These are phyloP conservation scores for Saccharomycopsis selenospora DNA, from an alignment of 805 yeast species.

Conservation along the genomic window DNA sequence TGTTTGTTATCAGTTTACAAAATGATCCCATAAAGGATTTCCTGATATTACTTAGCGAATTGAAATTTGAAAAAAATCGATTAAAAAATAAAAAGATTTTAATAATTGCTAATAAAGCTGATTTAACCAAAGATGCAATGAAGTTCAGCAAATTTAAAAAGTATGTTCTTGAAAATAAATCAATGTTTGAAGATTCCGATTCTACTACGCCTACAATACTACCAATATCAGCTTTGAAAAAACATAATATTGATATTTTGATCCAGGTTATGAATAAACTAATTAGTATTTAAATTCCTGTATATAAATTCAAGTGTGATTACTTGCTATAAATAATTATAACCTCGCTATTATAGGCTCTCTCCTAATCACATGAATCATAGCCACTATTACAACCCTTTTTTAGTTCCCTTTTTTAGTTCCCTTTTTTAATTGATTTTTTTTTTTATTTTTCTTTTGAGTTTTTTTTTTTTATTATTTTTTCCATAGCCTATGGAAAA, in stretches of 20 bases:
- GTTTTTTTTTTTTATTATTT: no score
- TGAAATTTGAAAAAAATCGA: slow-evolving; percentile 50
- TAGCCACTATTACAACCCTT: no score
- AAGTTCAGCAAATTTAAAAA: slow-evolving; percentile 40
- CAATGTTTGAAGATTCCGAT: slow-evolving; percentile 7
- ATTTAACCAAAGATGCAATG: slow-evolving; percentile 44
- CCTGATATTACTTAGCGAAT: slow-evolving; percentile 53
- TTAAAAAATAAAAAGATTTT: slow-evolving; percentile 55
- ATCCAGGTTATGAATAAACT: slow-evolving; percentile 61
- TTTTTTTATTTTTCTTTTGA: no score
- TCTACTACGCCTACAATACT: slow-evolving; percentile 55
- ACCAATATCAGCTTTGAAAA: slow-evolving; percentile 76
- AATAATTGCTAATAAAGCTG: slow-evolving; percentile 93
- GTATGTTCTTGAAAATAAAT: slow-evolving; percentile 32
- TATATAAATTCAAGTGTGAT: no score
- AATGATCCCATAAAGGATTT: slow-evolving; percentile 62
- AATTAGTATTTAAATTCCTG: neutral
- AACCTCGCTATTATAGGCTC: no score
- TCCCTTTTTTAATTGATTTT: no score
- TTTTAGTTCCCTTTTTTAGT: no score
- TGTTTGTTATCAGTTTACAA: slow-evolving; percentile 78
- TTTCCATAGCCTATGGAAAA: no score
- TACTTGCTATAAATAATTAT: no score
- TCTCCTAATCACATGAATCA: no score
- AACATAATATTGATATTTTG: slow-evolving; percentile 65